A percentile compares a stretch with the other conserved stretches of the same genome.
phyloP scores from a whole-genome alignment of 257 asterid genomes.

The Solanum medicagineum region DNA sequence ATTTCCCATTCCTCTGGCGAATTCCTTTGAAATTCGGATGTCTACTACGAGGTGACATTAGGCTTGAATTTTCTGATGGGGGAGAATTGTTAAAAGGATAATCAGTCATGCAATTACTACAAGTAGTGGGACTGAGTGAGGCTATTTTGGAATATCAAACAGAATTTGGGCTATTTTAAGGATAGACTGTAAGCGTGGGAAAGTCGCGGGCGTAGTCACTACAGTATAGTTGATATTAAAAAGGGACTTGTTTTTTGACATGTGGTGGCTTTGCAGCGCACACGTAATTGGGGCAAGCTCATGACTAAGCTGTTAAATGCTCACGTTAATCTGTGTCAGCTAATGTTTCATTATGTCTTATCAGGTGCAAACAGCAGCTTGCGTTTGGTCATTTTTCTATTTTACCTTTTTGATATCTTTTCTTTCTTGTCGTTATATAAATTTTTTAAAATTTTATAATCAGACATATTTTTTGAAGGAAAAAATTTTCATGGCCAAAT shows the following conservation, averaged over 20 bases:
- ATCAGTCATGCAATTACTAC: background rate
- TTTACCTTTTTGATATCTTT: no score
- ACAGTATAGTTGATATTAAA: background rate
- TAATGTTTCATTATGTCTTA: background rate
- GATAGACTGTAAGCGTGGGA: background rate
- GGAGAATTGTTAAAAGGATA: background rate
- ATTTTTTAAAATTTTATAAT: no score
- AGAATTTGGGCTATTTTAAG: background rate
- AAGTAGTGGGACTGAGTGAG: background rate
- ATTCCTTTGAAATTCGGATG: slow-evolving; percentile 6
- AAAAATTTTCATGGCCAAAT: no score
- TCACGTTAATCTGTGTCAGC: background rate
- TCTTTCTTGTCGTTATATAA: no score
- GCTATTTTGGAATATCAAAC: background rate
- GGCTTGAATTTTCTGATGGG: background rate
- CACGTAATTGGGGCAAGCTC: background rate
- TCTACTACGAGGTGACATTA: background rate
- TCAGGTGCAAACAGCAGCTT: background rate
- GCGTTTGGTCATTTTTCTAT: no score
- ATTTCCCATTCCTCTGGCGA: slow-evolving; percentile 2
- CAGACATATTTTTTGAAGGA: no score
- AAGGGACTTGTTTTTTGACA: background rate
- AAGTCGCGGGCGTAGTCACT: background rate
- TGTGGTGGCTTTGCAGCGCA: background rate
- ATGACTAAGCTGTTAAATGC: background rate